Base-by-base conservation (phyloP, 495 filamentous ascomycete species). In the Penicillium salamii region DNA sequence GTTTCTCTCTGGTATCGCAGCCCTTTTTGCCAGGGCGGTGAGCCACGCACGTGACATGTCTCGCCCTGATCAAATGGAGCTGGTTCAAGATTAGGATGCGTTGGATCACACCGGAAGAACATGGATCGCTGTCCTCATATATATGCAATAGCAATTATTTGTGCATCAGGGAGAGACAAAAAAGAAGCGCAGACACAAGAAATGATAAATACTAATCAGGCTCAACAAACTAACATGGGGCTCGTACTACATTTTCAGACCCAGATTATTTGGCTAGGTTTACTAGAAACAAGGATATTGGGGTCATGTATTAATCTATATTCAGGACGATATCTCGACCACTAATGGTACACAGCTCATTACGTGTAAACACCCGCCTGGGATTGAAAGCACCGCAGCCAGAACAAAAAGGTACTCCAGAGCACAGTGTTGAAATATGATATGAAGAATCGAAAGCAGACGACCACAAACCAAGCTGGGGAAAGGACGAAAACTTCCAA, bases 21-120 rank as follows among this genome's bases (percentile, higher is more conserved):
- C 55, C 60, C 49, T 58, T 64, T 64, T 51, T 64, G 61, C 55
- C 61, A 50, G 12, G 53, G 61, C 61, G 61, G 61, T 65, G 46
- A 32, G 3, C 7, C 1, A 0, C 4, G 0, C 50, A 53, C 43
- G 50, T 58, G 54, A 51, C 21, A 7, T 1, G 12, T 14, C 19
- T 11, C 24, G 4, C n/a, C 37, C 23, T 38, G 34, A 15, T n/a
- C 28, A n/a, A n/a, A n/a, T 29, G 3, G 2, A 5, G 8, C 21
- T 21, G 15, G 5, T 19, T 15, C 1, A 15, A n/a, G n/a, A n/a
- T n/a, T n/a, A n/a, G n/a, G n/a, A n/a, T n/a, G n/a, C n/a, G 23
- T 26, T 26, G 23, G 8, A 26, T 4, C 23, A 26, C 23, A 26
- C 23, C 8, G 23, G 3, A 26, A 8, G 23, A 26, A 4, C 8